A percentile compares a stretch with the other conserved stretches of the same genome.
Conservation (phyloP, 148 eudicot species). For the Cornus kousa region DNA sequence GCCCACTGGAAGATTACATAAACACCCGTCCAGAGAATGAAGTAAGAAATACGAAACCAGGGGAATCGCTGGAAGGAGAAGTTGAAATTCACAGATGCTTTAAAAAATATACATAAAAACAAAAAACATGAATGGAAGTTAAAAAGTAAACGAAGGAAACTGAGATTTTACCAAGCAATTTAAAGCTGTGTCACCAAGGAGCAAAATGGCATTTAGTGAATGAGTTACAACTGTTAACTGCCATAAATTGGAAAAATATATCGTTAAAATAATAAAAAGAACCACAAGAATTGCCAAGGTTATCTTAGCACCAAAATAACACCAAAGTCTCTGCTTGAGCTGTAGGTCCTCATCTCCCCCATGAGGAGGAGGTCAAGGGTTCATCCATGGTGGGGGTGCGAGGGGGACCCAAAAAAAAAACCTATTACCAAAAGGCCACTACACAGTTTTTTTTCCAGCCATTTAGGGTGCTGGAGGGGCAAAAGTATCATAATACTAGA, state of each 20-base stretch:
- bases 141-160: neutral
- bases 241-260: constrained; percentile 13
- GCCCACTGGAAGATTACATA: constrained; percentile 62
- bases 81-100: neutral
- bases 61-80: constrained; percentile 49
- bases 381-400: too few relatives aligned
- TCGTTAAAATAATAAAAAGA: neutral
- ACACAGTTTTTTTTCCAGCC: neutral
- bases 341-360: too few relatives aligned
- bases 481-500: neutral
- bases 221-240: constrained; percentile 60
- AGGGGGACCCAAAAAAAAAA: too few relatives aligned
- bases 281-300: neutral
- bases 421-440: neutral
- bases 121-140: neutral
- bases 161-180: constrained; percentile 52
- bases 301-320: neutral
- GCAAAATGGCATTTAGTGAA: constrained; percentile 51
- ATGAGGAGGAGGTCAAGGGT: too few relatives aligned
- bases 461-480: neutral
- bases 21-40: constrained; percentile 47
- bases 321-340: too few relatives aligned
- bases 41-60: constrained; percentile 60
- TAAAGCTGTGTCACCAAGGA: constrained; percentile 57
- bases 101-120: neutral